Base-by-base conservation (phyloP, 768 basidiomycete genomes). In the Tricholoma hemisulphureum region DNA sequence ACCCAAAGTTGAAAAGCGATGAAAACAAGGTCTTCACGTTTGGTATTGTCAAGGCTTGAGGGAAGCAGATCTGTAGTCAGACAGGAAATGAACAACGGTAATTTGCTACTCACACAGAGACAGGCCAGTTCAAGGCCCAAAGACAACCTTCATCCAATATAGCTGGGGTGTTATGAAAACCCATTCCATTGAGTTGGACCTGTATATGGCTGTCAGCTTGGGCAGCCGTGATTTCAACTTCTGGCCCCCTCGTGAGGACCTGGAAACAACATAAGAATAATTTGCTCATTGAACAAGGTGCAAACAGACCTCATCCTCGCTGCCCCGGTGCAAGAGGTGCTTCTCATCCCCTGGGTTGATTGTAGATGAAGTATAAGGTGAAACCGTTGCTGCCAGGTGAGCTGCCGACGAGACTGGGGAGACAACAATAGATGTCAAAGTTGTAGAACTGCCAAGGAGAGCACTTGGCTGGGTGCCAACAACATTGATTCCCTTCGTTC, bases 1-100 rank as follows among this genome's bases (percentile, higher is more conserved):
- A 90, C 84, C 90, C 91, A 93, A 55, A 89, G 73, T 62, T 92
- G 88, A 74, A 91, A 93, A 6, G 80, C 78, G 37, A 92, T 84
- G 70, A 91, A 91, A 10, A 86, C 80, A 58, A 89, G 72, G 68
- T 93, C 91, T 65, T 91, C 89, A 24, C 90, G 85, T 68, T 88
- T 82, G 26, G 88, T 90, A 66, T 89, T 82, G 53, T 76, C 75
- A 53, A 93, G 78, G 21, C 89, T 91, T 28, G 16, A 16, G 26
- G 18, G 60, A 23, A 57, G 20, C 23, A 54, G 49, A 35, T 43
- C n/a, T 50, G 26, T 55, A 53, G 57, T 56, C 57, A 35, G 26
- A 7, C 34, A 16, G 23, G n/a, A n/a, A 6, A 2, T 18, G 53
- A 29, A 35, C 51, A 39, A 24, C 3, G 34, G 13, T 8, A 39